Conservation (phyloP, 805 yeast species). For the Pichia membranifaciens region DNA sequence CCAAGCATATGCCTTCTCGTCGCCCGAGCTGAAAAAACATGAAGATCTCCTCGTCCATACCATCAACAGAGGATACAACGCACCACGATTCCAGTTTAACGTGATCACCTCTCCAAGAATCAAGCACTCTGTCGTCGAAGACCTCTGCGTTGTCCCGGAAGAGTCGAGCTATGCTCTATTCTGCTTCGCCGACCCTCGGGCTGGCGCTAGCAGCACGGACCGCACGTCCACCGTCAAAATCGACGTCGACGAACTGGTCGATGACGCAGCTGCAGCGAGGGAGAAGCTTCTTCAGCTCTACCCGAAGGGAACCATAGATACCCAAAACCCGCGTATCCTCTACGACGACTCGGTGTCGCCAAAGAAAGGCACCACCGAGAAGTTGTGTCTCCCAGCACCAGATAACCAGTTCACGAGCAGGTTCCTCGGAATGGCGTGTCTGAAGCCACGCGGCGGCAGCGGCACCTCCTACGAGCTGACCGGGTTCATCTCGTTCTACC, state of each 20-base stretch:
- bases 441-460: conserved; percentile 23
- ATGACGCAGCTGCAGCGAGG: conserved; percentile 20
- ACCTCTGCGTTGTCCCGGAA: conserved; percentile 24
- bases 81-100: conserved; percentile 39
- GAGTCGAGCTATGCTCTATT: conserved; percentile 21
- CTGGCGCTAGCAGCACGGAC: background rate
- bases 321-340: conserved; percentile 7
- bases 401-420: conserved; percentile 22
- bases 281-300: conserved; percentile 15
- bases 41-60: conserved; percentile 26
- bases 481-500: conserved; percentile 46
- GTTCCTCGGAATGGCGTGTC: conserved; percentile 33
- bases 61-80: conserved; percentile 48
- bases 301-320: conserved; percentile 15
- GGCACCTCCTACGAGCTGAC: conserved; percentile 38
- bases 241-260: conserved; percentile 3
- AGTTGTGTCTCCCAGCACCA: conserved; percentile 16
- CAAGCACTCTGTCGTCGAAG: conserved; percentile 24
- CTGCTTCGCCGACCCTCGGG: conserved; percentile 21
- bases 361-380: background rate
- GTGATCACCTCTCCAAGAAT: conserved; percentile 40
- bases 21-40: conserved; percentile 6
- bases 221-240: conserved; percentile 2
- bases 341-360: conserved; percentile 1
- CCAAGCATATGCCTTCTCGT: conserved; percentile 8